These are phyloP conservation scores for Vigna reflexopilosa DNA, from an alignment of 306 rosid genomes.

Conservation along the genomic window DNA sequence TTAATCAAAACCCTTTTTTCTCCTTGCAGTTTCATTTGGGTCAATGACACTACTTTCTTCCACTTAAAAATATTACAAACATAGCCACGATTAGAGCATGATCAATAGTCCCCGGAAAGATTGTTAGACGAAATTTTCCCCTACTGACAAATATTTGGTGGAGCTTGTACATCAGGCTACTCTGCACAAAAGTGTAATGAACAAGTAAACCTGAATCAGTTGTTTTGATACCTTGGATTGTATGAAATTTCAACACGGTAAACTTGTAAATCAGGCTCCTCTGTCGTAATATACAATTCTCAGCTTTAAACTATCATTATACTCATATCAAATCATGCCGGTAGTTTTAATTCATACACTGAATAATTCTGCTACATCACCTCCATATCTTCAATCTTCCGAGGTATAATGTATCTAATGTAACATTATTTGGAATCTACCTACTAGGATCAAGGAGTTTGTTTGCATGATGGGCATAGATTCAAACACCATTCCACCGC, in stretches of 20 bases:
- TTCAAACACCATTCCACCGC: no score
- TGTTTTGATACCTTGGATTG: neutral
- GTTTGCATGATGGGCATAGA: no score
- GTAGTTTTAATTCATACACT: neutral
- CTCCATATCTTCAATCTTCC: neutral
- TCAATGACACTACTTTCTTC: slow-evolving; percentile 49
- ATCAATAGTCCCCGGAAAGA: slow-evolving; percentile 67
- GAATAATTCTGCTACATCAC: slow-evolving; percentile 12
- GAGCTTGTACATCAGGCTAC: slow-evolving; percentile 88
- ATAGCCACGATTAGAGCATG: slow-evolving; percentile 65
- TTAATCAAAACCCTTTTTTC: neutral
- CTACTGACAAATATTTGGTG: slow-evolving; percentile 66
- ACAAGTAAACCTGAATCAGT: neutral
- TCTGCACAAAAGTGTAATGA: slow-evolving; percentile 58
- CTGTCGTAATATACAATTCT: neutral
- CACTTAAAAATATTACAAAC: slow-evolving; percentile 75
- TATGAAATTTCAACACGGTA: neutral
- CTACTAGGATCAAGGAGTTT: no score
- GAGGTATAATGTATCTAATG: neutral
- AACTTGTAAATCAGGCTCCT: neutral
- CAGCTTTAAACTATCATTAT: neutral
- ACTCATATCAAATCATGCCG: neutral
- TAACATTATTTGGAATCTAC: neutral
- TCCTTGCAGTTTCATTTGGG: slow-evolving; percentile 31
- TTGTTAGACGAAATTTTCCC: slow-evolving; percentile 77